Conservation (phyloP, 306 rosid species). For the Trichosanthes cucumerina region DNA sequence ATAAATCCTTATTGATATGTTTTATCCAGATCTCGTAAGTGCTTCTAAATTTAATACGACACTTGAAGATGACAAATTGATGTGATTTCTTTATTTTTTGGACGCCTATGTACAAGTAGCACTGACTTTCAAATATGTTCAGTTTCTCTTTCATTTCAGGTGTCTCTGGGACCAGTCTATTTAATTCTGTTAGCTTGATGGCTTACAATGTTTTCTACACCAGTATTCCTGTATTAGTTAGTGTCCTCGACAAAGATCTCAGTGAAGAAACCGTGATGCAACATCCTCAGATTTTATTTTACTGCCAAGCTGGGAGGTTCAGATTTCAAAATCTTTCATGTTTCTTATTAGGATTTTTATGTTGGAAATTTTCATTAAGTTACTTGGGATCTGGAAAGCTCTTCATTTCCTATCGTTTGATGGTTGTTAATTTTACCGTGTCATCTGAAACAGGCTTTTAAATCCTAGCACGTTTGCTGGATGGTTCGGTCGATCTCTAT, state of each 20-base stretch:
- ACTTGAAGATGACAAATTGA: constrained; percentile 11
- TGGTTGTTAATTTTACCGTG: constrained; percentile 11
- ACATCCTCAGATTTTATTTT: constrained; percentile 98
- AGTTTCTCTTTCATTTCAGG: constrained; percentile 98
- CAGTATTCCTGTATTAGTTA: constrained; percentile 86
- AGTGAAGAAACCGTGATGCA: constrained; percentile 92
- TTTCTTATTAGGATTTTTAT: not conserved
- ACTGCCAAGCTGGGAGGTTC: constrained; percentile 98
- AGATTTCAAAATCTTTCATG: constrained; percentile 16
- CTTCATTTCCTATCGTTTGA: not conserved
- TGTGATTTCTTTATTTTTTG: not conserved
- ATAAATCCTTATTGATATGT: constrained; percentile 82
- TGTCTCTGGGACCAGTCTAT: constrained; percentile 97
- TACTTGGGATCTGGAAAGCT: not conserved
- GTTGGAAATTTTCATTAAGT: not conserved
- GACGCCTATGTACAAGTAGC: not conserved
- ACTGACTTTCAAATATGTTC: constrained; percentile 41
- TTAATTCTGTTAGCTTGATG: constrained; percentile 98
- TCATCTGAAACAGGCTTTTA: constrained; percentile 56
- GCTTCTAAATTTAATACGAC: constrained; percentile 1
- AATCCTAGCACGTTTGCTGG: constrained; percentile 99
- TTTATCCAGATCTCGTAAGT: constrained; percentile 98
- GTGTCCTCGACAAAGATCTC: constrained; percentile 97
- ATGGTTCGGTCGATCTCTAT: constrained; percentile 96
- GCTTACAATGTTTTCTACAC: constrained; percentile 99